These are phyloP conservation scores for Platanthera guangdongensis DNA, from an alignment of 106 monocot species.

Conservation along the genomic window DNA sequence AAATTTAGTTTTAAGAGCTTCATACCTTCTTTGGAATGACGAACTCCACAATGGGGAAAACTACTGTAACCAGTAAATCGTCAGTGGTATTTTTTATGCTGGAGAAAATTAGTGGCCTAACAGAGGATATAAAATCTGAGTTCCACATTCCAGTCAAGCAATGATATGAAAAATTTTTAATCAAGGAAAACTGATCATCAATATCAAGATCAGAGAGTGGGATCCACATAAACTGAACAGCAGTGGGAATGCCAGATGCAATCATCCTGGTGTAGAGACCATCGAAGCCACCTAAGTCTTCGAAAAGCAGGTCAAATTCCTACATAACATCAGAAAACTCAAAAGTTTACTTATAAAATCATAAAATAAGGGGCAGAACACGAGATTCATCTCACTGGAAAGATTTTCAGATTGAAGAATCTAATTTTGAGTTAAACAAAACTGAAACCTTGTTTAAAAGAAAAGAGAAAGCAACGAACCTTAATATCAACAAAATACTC, in stretches of 20 bases:
- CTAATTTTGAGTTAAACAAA: neutral
- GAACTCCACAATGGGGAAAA: constrained; percentile 62
- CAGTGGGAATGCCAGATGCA: constrained; percentile 72
- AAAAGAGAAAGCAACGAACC: constrained; percentile 27
- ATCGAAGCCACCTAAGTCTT: constrained; percentile 88
- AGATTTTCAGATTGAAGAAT: neutral
- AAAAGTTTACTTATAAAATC: neutral
- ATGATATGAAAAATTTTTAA: constrained; percentile 28
- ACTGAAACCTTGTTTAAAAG: neutral
- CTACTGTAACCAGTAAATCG: constrained; percentile 55
- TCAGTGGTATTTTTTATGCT: constrained; percentile 61
- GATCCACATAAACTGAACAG: constrained; percentile 91
- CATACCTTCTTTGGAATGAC: constrained; percentile 64
- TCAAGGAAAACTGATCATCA: constrained; percentile 48
- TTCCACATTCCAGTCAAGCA: constrained; percentile 55
- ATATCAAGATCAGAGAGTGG: constrained; percentile 70
- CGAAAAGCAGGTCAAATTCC: constrained; percentile 80
- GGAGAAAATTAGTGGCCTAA: constrained; percentile 22
- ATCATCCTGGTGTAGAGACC: constrained; percentile 68
- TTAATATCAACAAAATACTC: constrained; percentile 81
- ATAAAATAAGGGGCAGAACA: neutral
- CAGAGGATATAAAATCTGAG: constrained; percentile 31
- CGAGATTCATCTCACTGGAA: neutral
- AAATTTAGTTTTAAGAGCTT: neutral
- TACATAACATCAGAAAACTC: constrained; percentile 13